These are phyloP conservation scores for Ploettnerulaceae sp. DNA, from an alignment of 2,329 filamentous ascomycete species.

Conservation along the genomic window DNA sequence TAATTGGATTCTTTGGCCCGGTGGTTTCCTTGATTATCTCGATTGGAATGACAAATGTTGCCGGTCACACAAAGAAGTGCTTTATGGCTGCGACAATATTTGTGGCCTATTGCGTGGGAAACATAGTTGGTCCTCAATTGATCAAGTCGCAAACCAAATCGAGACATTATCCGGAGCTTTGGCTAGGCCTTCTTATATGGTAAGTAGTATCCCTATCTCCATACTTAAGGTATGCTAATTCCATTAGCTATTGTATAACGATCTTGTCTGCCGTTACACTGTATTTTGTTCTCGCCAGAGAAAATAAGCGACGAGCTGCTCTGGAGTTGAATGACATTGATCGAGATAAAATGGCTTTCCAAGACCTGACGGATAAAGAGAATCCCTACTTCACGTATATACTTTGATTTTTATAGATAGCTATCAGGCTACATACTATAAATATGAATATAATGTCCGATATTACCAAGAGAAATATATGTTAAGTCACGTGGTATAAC, in stretches of 20 bases:
- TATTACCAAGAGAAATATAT: neutral
- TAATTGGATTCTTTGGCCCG: slow-evolving; percentile 68
- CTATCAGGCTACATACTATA: neutral
- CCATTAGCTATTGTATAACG: slow-evolving; percentile 62
- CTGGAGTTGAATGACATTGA: slow-evolving; percentile 54
- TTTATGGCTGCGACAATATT: slow-evolving; percentile 71
- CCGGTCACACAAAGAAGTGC: slow-evolving; percentile 73
- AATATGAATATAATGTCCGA: neutral
- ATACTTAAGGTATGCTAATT: no score
- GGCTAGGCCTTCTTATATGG: slow-evolving; percentile 68
- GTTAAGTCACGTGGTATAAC: neutral
- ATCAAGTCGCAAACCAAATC: slow-evolving; percentile 61
- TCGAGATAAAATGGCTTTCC: slow-evolving; percentile 59
- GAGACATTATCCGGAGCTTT: slow-evolving; percentile 66
- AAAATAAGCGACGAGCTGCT: slow-evolving; percentile 49
- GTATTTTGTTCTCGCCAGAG: slow-evolving; percentile 53
- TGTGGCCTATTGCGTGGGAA: slow-evolving; percentile 70
- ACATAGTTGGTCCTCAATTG: slow-evolving; percentile 71
- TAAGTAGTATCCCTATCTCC: no score
- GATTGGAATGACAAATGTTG: slow-evolving; percentile 62
- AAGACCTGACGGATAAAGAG: slow-evolving; percentile 64
- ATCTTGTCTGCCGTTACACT: slow-evolving; percentile 52
- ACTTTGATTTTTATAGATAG: slow-evolving; percentile 1
- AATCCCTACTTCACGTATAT: slow-evolving; percentile 62
- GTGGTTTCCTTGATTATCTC: slow-evolving; percentile 60